Evolutionary conservation across 2,329 filamentous ascomycete genomes (phyloP), one percentile per base, ranked within the genome.

Genomic region (Mycosphaerella sp.): DNA sequence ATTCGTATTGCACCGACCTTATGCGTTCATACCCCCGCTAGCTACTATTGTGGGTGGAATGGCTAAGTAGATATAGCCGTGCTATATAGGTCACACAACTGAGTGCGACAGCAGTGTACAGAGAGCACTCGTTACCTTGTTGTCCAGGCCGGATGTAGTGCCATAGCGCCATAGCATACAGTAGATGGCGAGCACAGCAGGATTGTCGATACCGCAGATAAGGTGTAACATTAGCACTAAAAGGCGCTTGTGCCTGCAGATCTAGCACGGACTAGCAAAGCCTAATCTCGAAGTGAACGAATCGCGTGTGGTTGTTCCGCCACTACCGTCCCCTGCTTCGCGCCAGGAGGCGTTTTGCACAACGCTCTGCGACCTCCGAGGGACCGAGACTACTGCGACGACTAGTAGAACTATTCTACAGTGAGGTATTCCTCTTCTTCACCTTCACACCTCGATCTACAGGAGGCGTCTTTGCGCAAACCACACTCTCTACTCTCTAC

Each of bases 321-420:
- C 10, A 34, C 10, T n/a, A 12, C 10, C 21, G 17, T 10, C 45
- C 45, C 45, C 45, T 49, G 45, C 45, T n/a, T 41, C 39, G 45
- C 45, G 45, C 37, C 45, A 49, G 45, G 45, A 41, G 45, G 17
- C 17, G 44, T 21, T n/a, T 49, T 49, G 45, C 45, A 30, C 45
- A 30, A 49, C 45, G 37, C 45, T 42, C 40, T 27, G 16, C 17
- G 8, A 25, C 21, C 21, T 25, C 21, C 39, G 16, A 41, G 16
- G 17, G 13, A 37, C 35, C 6, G 14, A 37, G 6, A n/a, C n/a
- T 9, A 13, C 34, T 13, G 14, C 34, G 14, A 14, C 34, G 34
- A 36, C 35, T n/a, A n/a, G n/a, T n/a, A n/a, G n/a, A n/a, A n/a
- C n/a, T n/a, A n/a, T n/a, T n/a, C n/a, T n/a, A n/a, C n/a, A n/a